Evolutionary conservation across 345 rosid species (phyloP).

Genomic region (Gossypium bickii): DNA sequence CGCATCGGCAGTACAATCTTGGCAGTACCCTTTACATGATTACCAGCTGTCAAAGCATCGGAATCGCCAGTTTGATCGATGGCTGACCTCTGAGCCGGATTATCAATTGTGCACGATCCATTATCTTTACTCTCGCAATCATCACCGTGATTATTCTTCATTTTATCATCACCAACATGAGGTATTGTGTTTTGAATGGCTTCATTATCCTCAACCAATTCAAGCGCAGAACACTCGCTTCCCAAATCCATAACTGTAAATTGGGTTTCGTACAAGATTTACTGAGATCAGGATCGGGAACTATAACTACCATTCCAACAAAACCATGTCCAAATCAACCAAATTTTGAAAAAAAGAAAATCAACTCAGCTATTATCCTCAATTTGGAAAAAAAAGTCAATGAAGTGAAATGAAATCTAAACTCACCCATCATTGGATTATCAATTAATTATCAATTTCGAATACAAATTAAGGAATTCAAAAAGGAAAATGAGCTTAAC

Average conservation of each 20-base stretch:
- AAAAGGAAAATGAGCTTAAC: not conserved
- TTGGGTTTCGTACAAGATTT: conserved; percentile 15
- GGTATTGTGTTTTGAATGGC: conserved; percentile 11
- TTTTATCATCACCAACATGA: conserved; percentile 13
- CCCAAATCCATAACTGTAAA: conserved; percentile 39
- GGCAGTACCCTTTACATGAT: conserved; percentile 15
- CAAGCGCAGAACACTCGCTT: conserved; percentile 37
- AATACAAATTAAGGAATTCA: conserved; percentile 5
- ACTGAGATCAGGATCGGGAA: conserved; percentile 44
- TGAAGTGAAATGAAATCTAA: not conserved
- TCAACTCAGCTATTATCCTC: conserved; percentile 14
- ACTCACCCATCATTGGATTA: conserved; percentile 9
- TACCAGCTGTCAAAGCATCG: conserved; percentile 3
- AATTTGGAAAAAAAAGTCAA: conserved; percentile 8
- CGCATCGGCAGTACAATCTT: conserved; percentile 16
- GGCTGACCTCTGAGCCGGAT: conserved; percentile 15
- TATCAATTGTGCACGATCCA: conserved; percentile 25
- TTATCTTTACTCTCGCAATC: conserved; percentile 25
- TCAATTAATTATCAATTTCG: not conserved
- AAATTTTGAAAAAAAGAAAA: conserved; percentile 25
- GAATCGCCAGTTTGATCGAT: conserved; percentile 15
- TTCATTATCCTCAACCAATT: conserved; percentile 52
- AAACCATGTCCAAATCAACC: conserved; percentile 19
- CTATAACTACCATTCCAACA: conserved; percentile 52
- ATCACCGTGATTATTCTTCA: conserved; percentile 24